These are phyloP conservation scores for Dipodascopsis uninucleata DNA, from an alignment of 805 yeast species.

Conservation along the genomic window DNA sequence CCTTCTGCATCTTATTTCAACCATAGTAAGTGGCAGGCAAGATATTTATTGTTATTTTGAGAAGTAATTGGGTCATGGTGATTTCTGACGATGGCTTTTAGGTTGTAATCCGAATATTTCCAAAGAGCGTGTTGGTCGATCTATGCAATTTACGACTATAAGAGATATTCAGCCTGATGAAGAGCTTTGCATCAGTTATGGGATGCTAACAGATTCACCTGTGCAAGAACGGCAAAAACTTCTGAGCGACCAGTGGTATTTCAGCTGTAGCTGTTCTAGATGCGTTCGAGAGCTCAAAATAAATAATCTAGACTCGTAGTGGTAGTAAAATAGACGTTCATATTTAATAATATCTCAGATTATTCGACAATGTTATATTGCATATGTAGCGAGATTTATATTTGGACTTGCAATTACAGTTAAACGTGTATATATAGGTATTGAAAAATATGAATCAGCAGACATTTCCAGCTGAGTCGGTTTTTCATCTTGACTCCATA, in stretches of 20 bases:
- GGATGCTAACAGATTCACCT: slow-evolving; percentile 45
- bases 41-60: not conserved
- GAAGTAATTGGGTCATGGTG: not conserved
- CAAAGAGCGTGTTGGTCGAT: slow-evolving; percentile 43
- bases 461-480: too few relatives aligned
- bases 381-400: too few relatives aligned
- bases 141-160: slow-evolving; percentile 44
- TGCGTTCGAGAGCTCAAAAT: slow-evolving; percentile 38
- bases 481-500: not conserved
- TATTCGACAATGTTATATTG: too few relatives aligned
- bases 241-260: slow-evolving; percentile 56
- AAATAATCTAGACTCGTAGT: too few relatives aligned
- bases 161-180: slow-evolving; percentile 43
- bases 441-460: too few relatives aligned
- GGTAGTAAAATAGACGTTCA: too few relatives aligned
- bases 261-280: slow-evolving; percentile 50
- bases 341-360: too few relatives aligned
- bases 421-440: too few relatives aligned
- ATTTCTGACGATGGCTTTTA: slow-evolving; percentile 3
- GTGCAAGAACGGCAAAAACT: slow-evolving; percentile 43
- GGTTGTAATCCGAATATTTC: slow-evolving; percentile 55
- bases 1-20: slow-evolving; percentile 67
- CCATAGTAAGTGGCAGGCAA: slow-evolving; percentile 47
- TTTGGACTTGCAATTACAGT: too few relatives aligned
- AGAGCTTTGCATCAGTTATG: slow-evolving; percentile 60